Base-by-base conservation (phyloP, 2,329 filamentous ascomycete genomes). In the Raffaelea arxii region DNA sequence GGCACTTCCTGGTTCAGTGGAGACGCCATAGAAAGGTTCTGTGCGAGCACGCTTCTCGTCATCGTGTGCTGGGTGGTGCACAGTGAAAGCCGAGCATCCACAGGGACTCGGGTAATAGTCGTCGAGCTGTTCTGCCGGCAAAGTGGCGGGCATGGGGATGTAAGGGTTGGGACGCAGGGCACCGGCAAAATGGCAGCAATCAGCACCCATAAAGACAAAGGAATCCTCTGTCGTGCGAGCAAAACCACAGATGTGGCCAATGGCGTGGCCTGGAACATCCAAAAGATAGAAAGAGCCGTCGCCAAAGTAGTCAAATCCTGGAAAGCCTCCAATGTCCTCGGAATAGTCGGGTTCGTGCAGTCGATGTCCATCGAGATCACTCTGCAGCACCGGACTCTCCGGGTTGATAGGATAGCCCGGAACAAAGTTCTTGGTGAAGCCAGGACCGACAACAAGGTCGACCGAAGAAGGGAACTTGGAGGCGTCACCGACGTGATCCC, bases 231-330 rank as follows among this genome's bases (percentile, higher is more conserved):
- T 65, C 0, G 64, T 65, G 9, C 69, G 55, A 2, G 66, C 68
- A 4, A 72, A 51, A 2, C 58, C 69, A 39, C 61, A 67, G 0
- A 71, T 55, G 46, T 71, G 68, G 18, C 56, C 55, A 1, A 51
- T 35, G 1, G 56, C 46, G 42, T 60, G 57, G 40, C 58, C 57
- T 1, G 57, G 56, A 16, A 52, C 47, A 41, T 58, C 50, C 6
- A 60, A 44, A 6, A 59, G 52, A 46, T 56, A 59, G n/a, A 60
- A 53, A 2, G 54, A 55, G 23, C 57, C 57, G 47, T 60, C 58
- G 6, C 52, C 51, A 40, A 60, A 59, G 39, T 56, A 59, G 46
- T 60, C 57, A 3, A 55, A 24, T 1, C 56, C 56, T 3, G 24
- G 41, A 23, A 58, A 54, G 2, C 46, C 46, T 30, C 56, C 54